phyloP scores from a whole-genome alignment of 768 basidiomycete species.

The Kwoniella botswanensis region DNA sequence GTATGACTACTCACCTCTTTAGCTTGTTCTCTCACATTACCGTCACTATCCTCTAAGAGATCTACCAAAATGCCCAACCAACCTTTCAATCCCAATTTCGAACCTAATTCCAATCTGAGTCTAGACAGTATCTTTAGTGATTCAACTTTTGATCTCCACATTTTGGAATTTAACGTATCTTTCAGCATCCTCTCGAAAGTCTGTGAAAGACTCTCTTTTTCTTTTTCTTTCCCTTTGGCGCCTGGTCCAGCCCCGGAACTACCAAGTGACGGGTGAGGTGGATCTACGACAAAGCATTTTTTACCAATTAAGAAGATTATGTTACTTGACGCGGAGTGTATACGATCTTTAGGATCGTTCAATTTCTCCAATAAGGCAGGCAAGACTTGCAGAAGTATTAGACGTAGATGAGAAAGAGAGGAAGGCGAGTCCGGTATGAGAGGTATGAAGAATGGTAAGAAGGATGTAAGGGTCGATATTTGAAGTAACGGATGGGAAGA shows the following conservation, averaged over 20 bases:
- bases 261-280: not conserved
- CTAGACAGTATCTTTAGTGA: slow-evolving; percentile 44
- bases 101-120: slow-evolving; percentile 34
- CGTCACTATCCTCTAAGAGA: slow-evolving; percentile 86
- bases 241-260: not conserved
- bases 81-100: slow-evolving; percentile 58
- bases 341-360: slow-evolving; percentile 54
- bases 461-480: slow-evolving; percentile 36
- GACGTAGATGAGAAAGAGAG: slow-evolving; percentile 32
- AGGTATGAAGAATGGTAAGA: slow-evolving; percentile 49
- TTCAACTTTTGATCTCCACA: slow-evolving; percentile 50
- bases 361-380: slow-evolving; percentile 53
- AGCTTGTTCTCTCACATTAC: slow-evolving; percentile 84
- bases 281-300: slow-evolving; percentile 44
- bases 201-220: slow-evolving; percentile 44
- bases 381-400: slow-evolving; percentile 38
- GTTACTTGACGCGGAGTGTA: slow-evolving; percentile 40
- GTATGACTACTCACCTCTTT: slow-evolving; percentile 60
- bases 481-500: slow-evolving; percentile 39
- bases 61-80: slow-evolving; percentile 81
- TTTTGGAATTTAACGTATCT: slow-evolving; percentile 44
- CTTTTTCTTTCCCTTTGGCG: slow-evolving; percentile 44
- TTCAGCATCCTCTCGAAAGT: slow-evolving; percentile 48
- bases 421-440: slow-evolving; percentile 31
- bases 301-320: slow-evolving; percentile 39